Base-by-base conservation (phyloP, 176 grass and related monocot species). In the Avena insularis region DNA sequence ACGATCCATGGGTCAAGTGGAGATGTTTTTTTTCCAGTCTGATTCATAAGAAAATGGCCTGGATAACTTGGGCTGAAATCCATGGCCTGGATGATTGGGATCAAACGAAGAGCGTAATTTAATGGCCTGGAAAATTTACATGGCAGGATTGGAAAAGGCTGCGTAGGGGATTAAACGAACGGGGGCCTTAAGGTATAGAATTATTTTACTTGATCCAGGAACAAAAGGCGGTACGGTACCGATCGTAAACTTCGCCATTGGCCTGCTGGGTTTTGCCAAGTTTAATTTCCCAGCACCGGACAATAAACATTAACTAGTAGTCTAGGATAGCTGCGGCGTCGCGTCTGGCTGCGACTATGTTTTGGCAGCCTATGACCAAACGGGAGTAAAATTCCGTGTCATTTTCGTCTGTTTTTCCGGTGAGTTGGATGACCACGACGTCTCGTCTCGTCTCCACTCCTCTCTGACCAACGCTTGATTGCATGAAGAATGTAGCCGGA, bases 341-440 rank as follows among this genome's bases (percentile, higher is more conserved):
- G 69, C 40, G 14, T 20, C 6, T 17, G 10, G 36, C 36, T 38
- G 36, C 36, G 36, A 4, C 36, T 4, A 4, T 33, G 8, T 2
- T 2, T 60, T 36, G 29, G 31, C 31, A 2, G 33, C 35, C 36
- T 1, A 36, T 0, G 69, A 72, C 69, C 69, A 72, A 72, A 72
- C 40, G 69, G 40, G 40, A 13, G 69, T 72, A 4, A 38, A 17
- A 87, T 64, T 60, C 27, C 13, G 19, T 12, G 79, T 47, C 21
- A 53, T 2, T 64, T 17, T 72, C 11, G 79, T 15, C 70, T n/a
- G 8, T 48, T 45, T 73, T 80, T 79, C 54, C 36, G 75, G 89
- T 84, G 81, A 90, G 48, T 84, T 23, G 80, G 89, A 84, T 68
- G 85, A 91, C 17, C 13, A 14, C 67, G 85, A 87, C 85, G 48